A percentile compares a stretch with the other conserved stretches of the same genome.
Evolutionary conservation across 345 rosid genomes (phyloP).

Genomic region (Corymbia maculata): DNA sequence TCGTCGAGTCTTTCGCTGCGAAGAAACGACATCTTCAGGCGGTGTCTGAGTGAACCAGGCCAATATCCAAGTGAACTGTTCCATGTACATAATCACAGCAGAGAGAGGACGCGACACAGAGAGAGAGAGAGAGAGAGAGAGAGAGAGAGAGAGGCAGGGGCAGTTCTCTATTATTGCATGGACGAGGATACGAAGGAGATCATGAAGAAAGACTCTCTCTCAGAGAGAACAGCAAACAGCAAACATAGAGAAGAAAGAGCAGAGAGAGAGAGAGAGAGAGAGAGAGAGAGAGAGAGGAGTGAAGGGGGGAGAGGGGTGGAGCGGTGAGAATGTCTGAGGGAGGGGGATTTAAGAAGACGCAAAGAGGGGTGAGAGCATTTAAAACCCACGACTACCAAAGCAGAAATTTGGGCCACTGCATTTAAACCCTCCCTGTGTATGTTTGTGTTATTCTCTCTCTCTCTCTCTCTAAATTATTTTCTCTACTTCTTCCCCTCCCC

Average conservation of each 20-base stretch:
- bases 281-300: not conserved
- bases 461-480: slow-evolving; percentile 6
- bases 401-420: slow-evolving; percentile 61
- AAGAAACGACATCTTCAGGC: not conserved
- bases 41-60: slow-evolving; percentile 89
- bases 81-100: not conserved
- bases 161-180: not conserved
- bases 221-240: not conserved
- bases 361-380: slow-evolving; percentile 36
- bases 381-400: slow-evolving; percentile 69
- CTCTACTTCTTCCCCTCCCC: not conserved
- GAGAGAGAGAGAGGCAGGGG: not conserved
- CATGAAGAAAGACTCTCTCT: not conserved
- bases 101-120: not conserved
- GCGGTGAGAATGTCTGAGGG: not conserved
- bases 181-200: not conserved
- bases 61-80: slow-evolving; percentile 52
- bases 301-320: not conserved
- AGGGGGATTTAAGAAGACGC: not conserved
- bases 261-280: not conserved
- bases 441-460: not conserved
- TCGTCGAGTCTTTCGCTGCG: not conserved
- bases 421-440: slow-evolving; percentile 15
- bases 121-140: not conserved
- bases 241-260: not conserved